A percentile compares a stretch with the other conserved stretches of the same genome.
phyloP scores from a whole-genome alignment of 768 basidiomycete species.

The Tubosaeta brunneosetosa region DNA sequence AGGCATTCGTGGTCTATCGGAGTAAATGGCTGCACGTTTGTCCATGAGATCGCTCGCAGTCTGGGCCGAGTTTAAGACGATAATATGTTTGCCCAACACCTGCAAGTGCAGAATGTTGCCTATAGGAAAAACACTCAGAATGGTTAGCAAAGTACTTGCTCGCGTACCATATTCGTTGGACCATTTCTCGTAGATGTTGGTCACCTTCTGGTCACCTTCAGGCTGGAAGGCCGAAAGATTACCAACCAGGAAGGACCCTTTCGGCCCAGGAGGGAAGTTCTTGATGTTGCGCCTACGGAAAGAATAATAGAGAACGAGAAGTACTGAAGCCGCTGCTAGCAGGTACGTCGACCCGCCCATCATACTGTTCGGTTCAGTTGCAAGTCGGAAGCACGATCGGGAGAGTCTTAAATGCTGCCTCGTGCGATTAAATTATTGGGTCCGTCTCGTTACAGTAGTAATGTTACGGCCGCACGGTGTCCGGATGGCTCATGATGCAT shows the following conservation, averaged over 20 bases:
- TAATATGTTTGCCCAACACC: constrained; percentile 8
- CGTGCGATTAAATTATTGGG: too few relatives aligned
- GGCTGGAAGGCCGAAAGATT: neutral
- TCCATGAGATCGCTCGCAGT: constrained; percentile 2
- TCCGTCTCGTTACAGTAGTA: too few relatives aligned
- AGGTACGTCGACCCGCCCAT: neutral
- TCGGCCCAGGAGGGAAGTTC: neutral
- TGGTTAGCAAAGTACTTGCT: too few relatives aligned
- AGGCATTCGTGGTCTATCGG: constrained; percentile 1
- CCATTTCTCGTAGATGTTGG: neutral
- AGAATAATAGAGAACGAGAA: neutral
- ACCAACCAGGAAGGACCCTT: neutral
- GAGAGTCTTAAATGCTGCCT: too few relatives aligned
- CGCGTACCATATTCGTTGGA: neutral
- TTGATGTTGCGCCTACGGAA: neutral
- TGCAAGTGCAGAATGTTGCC: neutral
- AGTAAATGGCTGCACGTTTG: constrained; percentile 5
- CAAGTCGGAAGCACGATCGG: too few relatives aligned
- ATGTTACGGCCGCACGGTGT: too few relatives aligned
- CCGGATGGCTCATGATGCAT: too few relatives aligned
- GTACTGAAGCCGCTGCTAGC: neutral
- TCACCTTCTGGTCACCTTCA: neutral
- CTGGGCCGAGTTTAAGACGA: constrained; percentile 34
- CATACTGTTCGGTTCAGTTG: neutral
- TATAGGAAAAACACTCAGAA: neutral